A percentile compares a stretch with the other conserved stretches of the same genome.
Evolutionary conservation across 805 yeast species (phyloP).

Genomic region (Isabelozyma pseudorhagii): DNA sequence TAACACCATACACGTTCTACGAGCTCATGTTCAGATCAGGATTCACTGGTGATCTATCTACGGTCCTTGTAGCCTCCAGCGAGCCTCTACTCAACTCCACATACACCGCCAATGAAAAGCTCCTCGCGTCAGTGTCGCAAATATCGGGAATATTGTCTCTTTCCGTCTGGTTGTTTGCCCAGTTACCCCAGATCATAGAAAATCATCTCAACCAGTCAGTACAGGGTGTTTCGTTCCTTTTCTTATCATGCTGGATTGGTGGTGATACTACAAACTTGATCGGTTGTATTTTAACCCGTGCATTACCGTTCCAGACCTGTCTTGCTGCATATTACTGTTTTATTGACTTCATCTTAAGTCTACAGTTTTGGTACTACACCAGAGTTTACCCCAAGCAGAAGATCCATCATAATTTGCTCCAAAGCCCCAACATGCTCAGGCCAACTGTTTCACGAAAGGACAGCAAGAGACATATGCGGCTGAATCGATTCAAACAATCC

Average conservation of each 20-base stretch:
- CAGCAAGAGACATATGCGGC: conserved; percentile 8
- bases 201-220: conserved; percentile 45
- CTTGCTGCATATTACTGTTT: conserved; percentile 70
- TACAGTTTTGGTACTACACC: conserved; percentile 74
- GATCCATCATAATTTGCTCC: conserved; percentile 35
- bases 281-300: conserved; percentile 77
- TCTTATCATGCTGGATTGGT: conserved; percentile 32
- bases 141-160: conserved; percentile 31
- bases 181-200: conserved; percentile 62
- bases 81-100: not conserved
- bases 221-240: conserved; percentile 29
- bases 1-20: not conserved
- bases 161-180: conserved; percentile 68
- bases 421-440: conserved; percentile 34
- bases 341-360: conserved; percentile 64
- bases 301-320: conserved; percentile 75
- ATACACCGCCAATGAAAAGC: not conserved
- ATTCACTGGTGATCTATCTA: not conserved
- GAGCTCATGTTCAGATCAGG: not conserved
- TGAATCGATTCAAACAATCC: conserved; percentile 18
- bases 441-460: conserved; percentile 11
- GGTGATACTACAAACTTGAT: conserved; percentile 47
- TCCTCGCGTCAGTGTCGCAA: conserved; percentile 7
- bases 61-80: not conserved
- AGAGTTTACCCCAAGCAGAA: conserved; percentile 36